Evolutionary conservation across 495 filamentous ascomycete species (phyloP), one percentile per base, ranked within the genome.

Genomic region (Collariella sp.): DNA sequence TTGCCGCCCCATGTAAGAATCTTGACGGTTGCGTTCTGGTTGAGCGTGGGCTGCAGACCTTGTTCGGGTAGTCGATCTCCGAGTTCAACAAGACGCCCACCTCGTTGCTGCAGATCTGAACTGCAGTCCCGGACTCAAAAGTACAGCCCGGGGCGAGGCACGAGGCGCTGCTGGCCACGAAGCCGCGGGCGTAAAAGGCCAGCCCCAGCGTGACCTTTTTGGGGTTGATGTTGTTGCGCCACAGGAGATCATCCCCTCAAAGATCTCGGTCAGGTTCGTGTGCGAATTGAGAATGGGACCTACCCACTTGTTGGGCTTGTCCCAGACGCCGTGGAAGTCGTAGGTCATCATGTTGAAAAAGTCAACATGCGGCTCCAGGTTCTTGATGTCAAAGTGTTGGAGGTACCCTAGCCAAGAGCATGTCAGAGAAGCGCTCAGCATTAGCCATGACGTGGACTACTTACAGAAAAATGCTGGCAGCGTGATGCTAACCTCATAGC

Each of bases 321-420:
- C 62, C 58, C 65, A 68, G 2, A 43, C 49, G 3, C 68, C 64
- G 44, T 67, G 70, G 3, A 79, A 43, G 58, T 79, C 76, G 53
- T 81, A 82, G 0, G 61, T 65, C 79, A 84, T 83, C 15, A 82
- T 10, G 53, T 82, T 82, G 46, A 77, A 75, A 71, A 73, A 83
- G 58, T 81, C 76, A 4, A 79, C 61, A 26, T 53, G 9, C 11
- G 46, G 7, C 24, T 72, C 54, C 7, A 80, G 58, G 0, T 29
- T 43, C 1, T 55, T 49, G 16, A 82, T 23, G 51, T 83, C 74
- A 55, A 83, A 83, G 39, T 70, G 54, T 24, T 70, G 72, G 0
- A 84, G 57, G 60, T 84, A 84, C 79, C 79, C 31, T 34, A 12
- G n/a, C n/a, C n/a, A n/a, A n/a, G n/a, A n/a, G n/a, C n/a, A 7